Evolutionary conservation across 2,329 filamentous ascomycete genomes (phyloP).

Genomic region (Esteya vermicola): DNA sequence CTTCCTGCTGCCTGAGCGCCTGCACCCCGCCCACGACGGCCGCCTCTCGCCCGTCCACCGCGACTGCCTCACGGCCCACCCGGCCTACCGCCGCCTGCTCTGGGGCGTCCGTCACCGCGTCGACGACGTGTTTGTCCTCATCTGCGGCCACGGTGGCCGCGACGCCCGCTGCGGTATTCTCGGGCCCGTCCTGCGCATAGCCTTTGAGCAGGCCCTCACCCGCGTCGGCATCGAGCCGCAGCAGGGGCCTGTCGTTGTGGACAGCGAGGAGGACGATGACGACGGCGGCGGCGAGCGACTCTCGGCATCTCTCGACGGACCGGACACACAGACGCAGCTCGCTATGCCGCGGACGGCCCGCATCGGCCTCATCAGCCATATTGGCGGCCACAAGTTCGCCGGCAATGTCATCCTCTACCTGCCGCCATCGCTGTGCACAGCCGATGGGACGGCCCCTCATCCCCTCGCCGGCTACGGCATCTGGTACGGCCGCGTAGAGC

Average conservation of each 20-base stretch:
- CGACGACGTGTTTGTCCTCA: constrained; percentile 58
- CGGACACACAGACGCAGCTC: no score
- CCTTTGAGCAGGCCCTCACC: constrained; percentile 51
- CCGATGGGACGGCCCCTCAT: constrained; percentile 30
- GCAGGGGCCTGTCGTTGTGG: constrained; percentile 27
- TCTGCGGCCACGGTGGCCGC: constrained; percentile 76
- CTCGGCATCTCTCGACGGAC: no score
- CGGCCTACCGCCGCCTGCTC: constrained; percentile 35
- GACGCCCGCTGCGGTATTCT: constrained; percentile 73
- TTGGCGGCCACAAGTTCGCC: constrained; percentile 75
- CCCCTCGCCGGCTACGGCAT: constrained; percentile 56
- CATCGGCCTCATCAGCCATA: constrained; percentile 61
- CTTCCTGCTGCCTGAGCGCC: constrained; percentile 47
- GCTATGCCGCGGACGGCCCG: constrained; percentile 42
- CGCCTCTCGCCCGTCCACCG: constrained; percentile 40
- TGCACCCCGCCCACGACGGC: constrained; percentile 46
- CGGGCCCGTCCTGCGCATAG: constrained; percentile 55
- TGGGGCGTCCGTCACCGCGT: constrained; percentile 42
- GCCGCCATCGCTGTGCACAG: constrained; percentile 35
- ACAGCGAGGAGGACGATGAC: constrained; percentile 8
- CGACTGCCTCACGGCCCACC: constrained; percentile 35
- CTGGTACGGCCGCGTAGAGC: constrained; percentile 71
- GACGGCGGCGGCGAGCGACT: no score
- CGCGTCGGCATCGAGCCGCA: constrained; percentile 34
- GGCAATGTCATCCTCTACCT: constrained; percentile 75